These are phyloP conservation scores for Geotrichum bryndzae DNA, from an alignment of 1,139 yeast species.

Conservation along the genomic window DNA sequence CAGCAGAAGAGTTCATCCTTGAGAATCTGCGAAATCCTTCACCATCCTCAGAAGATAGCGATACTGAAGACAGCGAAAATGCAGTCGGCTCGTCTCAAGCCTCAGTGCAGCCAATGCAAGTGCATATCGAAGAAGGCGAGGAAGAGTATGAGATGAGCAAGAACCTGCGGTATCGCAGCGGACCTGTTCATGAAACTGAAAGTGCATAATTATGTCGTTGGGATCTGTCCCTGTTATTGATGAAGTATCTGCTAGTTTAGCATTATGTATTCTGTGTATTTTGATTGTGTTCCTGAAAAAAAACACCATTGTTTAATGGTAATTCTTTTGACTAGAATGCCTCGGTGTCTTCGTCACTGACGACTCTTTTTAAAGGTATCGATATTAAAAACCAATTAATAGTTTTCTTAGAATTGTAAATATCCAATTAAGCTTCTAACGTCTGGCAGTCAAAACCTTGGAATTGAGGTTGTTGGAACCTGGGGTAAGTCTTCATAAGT, in stretches of 20 bases:
- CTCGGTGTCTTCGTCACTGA: too few relatives aligned
- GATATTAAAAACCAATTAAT: too few relatives aligned
- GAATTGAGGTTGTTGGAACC: too few relatives aligned
- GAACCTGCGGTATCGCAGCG: background rate
- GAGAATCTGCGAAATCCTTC: constrained; percentile 28
- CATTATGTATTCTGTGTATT: background rate
- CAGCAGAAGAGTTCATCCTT: constrained; percentile 56
- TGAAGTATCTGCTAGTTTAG: background rate
- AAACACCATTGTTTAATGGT: too few relatives aligned
- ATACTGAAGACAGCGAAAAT: background rate
- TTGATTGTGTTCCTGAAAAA: background rate
- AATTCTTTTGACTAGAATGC: too few relatives aligned
- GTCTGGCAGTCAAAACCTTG: too few relatives aligned
- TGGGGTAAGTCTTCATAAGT: too few relatives aligned
- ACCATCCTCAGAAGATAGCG: background rate
- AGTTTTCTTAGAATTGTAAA: too few relatives aligned
- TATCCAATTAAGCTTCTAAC: too few relatives aligned
- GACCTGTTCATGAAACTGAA: background rate
- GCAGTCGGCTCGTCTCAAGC: background rate
- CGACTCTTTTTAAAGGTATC: too few relatives aligned
- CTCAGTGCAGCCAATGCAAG: background rate
- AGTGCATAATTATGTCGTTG: background rate
- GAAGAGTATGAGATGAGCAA: background rate
- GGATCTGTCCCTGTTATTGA: background rate
- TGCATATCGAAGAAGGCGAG: background rate